Conservation (phyloP, 768 basidiomycete genomes). For the Cystobasidium ongulense region DNA sequence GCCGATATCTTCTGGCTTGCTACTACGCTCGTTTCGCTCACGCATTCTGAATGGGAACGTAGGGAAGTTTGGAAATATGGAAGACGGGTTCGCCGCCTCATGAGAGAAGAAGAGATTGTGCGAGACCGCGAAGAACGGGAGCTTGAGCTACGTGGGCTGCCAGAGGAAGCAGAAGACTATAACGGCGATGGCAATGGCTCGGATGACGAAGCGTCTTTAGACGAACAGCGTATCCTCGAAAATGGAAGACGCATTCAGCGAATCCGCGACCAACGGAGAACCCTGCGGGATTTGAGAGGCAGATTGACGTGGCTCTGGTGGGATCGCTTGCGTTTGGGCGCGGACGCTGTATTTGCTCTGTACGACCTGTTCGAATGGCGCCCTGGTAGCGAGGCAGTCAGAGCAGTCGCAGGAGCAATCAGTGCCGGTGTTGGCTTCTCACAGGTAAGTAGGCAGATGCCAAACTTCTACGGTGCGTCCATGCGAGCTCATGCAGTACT, state of each 20-base stretch:
- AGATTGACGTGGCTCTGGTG: constrained; percentile 28
- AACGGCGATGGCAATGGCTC: background rate
- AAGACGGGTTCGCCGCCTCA: constrained; percentile 10
- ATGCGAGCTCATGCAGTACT: background rate
- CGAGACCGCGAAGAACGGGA: background rate
- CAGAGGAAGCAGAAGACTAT: background rate
- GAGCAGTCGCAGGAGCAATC: constrained; percentile 18
- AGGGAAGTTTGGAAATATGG: constrained; percentile 23
- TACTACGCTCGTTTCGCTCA: background rate
- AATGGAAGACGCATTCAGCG: background rate
- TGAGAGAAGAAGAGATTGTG: constrained; percentile 20
- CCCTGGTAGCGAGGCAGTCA: constrained; percentile 18
- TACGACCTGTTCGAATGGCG: constrained; percentile 24
- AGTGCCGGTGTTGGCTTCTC: constrained; percentile 23
- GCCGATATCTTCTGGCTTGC: constrained; percentile 26
- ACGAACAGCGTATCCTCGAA: background rate
- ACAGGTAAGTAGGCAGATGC: background rate
- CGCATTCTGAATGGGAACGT: constrained; percentile 15
- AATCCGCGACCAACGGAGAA: constrained; percentile 6
- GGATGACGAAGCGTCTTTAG: background rate
- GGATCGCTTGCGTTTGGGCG: constrained; percentile 16
- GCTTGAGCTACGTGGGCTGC: background rate
- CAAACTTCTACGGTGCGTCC: background rate
- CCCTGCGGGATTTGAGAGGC: constrained; percentile 18
- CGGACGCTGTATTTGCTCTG: constrained; percentile 16